Percentiles rank a stretch among this genome's conserved stretches.
Evolutionary conservation across 306 rosid species (phyloP).

Genomic region (Chamaecrista fasciculata): DNA sequence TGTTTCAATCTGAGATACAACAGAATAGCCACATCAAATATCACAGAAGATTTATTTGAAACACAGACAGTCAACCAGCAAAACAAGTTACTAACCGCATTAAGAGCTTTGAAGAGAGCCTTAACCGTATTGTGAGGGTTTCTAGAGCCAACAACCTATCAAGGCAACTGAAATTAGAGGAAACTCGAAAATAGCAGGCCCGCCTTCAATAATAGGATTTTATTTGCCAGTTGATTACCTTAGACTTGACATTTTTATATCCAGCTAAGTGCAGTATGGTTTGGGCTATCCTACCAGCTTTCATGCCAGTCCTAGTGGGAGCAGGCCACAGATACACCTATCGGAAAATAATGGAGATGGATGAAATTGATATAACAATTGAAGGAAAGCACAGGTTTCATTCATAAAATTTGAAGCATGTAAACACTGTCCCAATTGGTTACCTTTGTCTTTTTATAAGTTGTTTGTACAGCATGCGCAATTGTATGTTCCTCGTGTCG

Average conservation of each 20-base stretch:
- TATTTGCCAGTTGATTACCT: constrained; percentile 52
- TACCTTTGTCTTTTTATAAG: constrained; percentile 80
- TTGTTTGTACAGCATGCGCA: constrained; percentile 91
- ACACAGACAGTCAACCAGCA: constrained; percentile 10
- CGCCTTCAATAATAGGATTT: constrained; percentile 18
- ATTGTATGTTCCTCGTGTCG: constrained; percentile 90
- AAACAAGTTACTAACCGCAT: constrained; percentile 58
- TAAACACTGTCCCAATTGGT: neutral
- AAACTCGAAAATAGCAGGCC: constrained; percentile 10
- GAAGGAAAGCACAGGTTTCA: neutral
- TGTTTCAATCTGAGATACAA: constrained; percentile 71
- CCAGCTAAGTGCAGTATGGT: constrained; percentile 80
- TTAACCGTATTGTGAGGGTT: constrained; percentile 87
- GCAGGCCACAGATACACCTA: constrained; percentile 99
- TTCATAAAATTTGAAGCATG: neutral
- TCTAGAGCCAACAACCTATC: constrained; percentile 82
- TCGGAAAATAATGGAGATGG: constrained; percentile 16
- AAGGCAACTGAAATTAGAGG: constrained; percentile 26
- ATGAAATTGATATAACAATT: constrained; percentile 15
- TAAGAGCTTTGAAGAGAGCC: constrained; percentile 89
- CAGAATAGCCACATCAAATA: constrained; percentile 17
- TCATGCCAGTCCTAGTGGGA: constrained; percentile 72
- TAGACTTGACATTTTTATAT: constrained; percentile 84
- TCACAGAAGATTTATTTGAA: constrained; percentile 8
- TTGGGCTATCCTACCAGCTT: constrained; percentile 85